A percentile compares a stretch with the other conserved stretches of the same genome.
Evolutionary conservation across 2,329 filamentous ascomycete genomes (phyloP).

Genomic region (Zasmidium angulare): DNA sequence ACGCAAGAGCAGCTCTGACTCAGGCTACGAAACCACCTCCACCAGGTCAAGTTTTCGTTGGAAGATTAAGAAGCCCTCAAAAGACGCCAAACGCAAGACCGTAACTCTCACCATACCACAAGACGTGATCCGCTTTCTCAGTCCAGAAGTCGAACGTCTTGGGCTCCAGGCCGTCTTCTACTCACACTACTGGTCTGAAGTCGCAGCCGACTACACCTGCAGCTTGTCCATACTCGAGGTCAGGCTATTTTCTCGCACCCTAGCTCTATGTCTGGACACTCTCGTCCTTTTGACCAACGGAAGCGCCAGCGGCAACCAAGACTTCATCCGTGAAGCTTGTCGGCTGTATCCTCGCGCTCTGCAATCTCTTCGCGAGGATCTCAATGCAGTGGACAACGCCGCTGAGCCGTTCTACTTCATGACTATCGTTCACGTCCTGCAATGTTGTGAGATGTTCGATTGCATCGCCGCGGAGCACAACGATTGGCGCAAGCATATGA

Average conservation of each 20-base stretch:
- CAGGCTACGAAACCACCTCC: background rate
- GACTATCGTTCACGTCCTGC: background rate
- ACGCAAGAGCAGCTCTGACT: background rate
- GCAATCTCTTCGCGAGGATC: background rate
- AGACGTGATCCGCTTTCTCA: background rate
- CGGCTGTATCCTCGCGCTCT: background rate
- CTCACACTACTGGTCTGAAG: background rate
- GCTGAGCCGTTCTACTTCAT: background rate
- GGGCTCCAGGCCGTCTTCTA: background rate
- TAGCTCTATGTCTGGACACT: background rate
- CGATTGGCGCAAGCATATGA: conserved; percentile 1
- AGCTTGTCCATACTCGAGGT: background rate
- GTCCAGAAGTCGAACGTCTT: background rate
- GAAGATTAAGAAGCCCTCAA: background rate
- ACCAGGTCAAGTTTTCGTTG: background rate
- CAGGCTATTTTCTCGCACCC: background rate
- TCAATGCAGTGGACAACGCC: background rate
- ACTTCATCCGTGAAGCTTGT: background rate
- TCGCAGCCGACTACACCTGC: background rate
- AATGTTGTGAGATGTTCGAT: background rate
- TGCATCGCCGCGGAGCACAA: background rate
- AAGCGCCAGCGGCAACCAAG: background rate
- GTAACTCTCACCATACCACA: background rate
- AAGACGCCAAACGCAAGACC: background rate
- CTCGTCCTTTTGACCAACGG: background rate